Base-by-base conservation (phyloP, 2,329 filamentous ascomycete genomes). In the Phialocephala subalpina region DNA sequence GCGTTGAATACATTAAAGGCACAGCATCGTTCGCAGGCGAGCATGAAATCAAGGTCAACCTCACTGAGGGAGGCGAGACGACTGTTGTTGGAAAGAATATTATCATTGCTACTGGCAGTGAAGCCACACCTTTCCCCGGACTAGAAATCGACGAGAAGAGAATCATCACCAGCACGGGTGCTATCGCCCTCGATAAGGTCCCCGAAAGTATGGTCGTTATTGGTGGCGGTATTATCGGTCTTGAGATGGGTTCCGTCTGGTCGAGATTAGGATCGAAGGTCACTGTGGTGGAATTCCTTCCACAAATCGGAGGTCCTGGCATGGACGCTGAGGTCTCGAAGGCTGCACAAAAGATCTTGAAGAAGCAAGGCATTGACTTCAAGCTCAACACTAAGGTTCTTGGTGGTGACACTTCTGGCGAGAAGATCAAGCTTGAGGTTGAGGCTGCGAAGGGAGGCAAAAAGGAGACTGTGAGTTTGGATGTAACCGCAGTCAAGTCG, bases 181-280 rank as follows among this genome's bases (percentile, higher is more conserved):
- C 96, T 72, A 91, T 99, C 77, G 87, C 94, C 47, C 86, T 99
- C 68, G 86, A 93, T 76, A 87, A 97, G 84, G 92, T 99, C 42
- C 96, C 96, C 52, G 94, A 97, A 86, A 96, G 92, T 82, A 91
- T 99, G 92, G 85, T 97, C 70, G 96, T 99, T 75, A 97, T 99
- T 78, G 96, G 96, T 74, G 96, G 96, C 79, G 96, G 96, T 80
- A 99, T 99, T 80, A 99, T 99, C 77, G 96, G 96, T 78, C 89
- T 99, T 49, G 96, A 99, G 83, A 99, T 99, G 96, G 93, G 84
- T 70, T 98, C 95, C 61, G 96, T 99, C 62, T 99, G 96, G 96
- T 97, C 94, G 67, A 89, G 96, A 76, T 86, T 99, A 68, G 96
- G 96, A 70, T 82, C 94, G 70, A 93, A 98, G 82, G 96, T 99